These are phyloP conservation scores for Phaeosphaeriaceae sp. DNA, from an alignment of 2,329 filamentous ascomycete species.

Conservation along the genomic window DNA sequence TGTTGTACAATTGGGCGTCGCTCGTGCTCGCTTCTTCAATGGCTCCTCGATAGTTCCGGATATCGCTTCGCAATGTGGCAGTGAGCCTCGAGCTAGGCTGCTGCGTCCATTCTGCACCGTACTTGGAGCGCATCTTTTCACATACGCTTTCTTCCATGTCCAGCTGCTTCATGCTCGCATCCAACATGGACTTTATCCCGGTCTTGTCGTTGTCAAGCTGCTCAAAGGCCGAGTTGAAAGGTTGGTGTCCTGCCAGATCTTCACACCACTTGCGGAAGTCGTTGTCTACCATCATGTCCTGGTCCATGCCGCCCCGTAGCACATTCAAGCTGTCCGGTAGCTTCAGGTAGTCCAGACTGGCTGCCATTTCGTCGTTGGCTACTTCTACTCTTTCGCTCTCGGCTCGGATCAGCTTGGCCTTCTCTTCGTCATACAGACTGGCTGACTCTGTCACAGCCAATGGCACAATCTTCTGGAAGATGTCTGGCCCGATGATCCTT, in stretches of 20 bases:
- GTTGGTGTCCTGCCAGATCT: conserved; percentile 85
- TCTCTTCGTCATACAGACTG: conserved; percentile 97
- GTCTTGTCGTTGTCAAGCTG: conserved; percentile 79
- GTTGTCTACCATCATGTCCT: conserved; percentile 85
- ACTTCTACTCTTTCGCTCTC: conserved; percentile 93
- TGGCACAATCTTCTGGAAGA: conserved; percentile 96
- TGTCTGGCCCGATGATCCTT: conserved; percentile 93
- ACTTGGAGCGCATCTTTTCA: conserved; percentile 99
- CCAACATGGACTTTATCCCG: conserved; percentile 74
- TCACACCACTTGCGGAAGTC: conserved; percentile 95
- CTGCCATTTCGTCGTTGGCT: conserved; percentile 94
- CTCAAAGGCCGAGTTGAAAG: conserved; percentile 81
- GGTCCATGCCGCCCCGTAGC: conserved; percentile 89
- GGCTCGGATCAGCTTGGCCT: conserved; percentile 91
- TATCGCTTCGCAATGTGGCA: conserved; percentile 83
- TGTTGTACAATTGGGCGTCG: conserved; percentile 82
- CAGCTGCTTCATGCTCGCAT: conserved; percentile 83
- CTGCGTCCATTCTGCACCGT: conserved; percentile 94
- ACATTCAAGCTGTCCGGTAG: conserved; percentile 89
- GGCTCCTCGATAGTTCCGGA: conserved; percentile 86
- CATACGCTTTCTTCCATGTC: conserved; percentile 98
- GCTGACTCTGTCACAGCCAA: conserved; percentile 96
- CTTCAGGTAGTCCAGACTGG: conserved; percentile 91
- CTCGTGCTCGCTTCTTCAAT: conserved; percentile 88
- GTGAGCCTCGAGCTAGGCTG: conserved; percentile 93